Evolutionary conservation across 768 basidiomycete genomes (phyloP).

Genomic region (Gymnopilus dilepis): DNA sequence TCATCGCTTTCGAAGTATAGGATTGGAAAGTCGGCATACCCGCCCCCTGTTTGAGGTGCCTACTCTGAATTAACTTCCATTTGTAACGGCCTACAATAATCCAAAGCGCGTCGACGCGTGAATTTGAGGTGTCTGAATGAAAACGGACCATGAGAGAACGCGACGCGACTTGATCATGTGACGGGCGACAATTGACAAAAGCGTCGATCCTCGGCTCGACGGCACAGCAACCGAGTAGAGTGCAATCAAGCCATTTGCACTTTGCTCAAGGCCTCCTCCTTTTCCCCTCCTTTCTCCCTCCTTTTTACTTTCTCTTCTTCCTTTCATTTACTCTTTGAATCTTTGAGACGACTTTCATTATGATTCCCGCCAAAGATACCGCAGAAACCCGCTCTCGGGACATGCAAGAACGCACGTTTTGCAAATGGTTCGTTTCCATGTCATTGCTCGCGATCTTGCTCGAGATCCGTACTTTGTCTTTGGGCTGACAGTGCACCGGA

Average conservation of each 20-base stretch:
- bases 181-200: background rate
- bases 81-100: too few species aligned
- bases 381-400: conserved; percentile 67
- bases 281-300: conserved; percentile 9
- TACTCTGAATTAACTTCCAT: too few species aligned
- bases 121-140: too few species aligned
- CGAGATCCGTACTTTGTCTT: conserved; percentile 4
- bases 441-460: background rate
- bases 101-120: too few species aligned
- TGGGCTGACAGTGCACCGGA: background rate
- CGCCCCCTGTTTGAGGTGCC: too few species aligned
- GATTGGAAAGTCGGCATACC: too few species aligned
- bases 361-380: conserved; percentile 40
- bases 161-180: background rate
- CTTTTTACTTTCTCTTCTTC: conserved; percentile 3
- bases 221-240: background rate
- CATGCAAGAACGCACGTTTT: conserved; percentile 84
- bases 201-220: background rate
- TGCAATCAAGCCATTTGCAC: background rate
- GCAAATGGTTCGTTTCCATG: conserved; percentile 72
- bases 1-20: too few species aligned
- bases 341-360: conserved; percentile 6
- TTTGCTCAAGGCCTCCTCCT: conserved; percentile 1
- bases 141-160: background rate
- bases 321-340: background rate